Conservation (phyloP, 306 rosid genomes). For the Calophaca sinica region DNA sequence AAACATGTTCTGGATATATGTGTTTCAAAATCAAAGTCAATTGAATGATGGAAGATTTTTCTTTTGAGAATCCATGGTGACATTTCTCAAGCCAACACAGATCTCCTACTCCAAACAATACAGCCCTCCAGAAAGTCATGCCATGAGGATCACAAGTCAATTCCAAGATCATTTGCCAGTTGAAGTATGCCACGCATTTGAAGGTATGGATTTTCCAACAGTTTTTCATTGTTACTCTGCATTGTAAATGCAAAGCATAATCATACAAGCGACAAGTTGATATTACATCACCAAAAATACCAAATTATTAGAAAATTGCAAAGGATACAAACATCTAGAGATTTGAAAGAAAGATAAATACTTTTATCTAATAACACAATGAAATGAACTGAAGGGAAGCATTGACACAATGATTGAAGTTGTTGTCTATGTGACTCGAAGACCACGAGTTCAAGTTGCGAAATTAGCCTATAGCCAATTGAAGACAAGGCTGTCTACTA, state of each 20-base stretch:
- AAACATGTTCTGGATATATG: slow-evolving; percentile 46
- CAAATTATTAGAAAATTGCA: slow-evolving; percentile 25
- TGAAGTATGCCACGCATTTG: slow-evolving; percentile 99
- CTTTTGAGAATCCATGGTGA: slow-evolving; percentile 42
- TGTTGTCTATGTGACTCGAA: not conserved
- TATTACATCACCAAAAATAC: slow-evolving; percentile 31
- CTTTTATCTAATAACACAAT: slow-evolving; percentile 26
- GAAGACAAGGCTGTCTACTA: no score
- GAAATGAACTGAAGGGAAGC: not conserved
- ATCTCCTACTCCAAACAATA: slow-evolving; percentile 52
- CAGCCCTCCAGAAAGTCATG: slow-evolving; percentile 52
- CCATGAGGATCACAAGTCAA: slow-evolving; percentile 64
- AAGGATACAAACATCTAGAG: slow-evolving; percentile 36
- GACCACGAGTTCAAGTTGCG: not conserved
- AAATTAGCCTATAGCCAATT: not conserved
- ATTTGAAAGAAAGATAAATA: slow-evolving; percentile 21
- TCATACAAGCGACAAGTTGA: slow-evolving; percentile 34
- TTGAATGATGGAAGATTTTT: slow-evolving; percentile 36
- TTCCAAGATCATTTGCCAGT: slow-evolving; percentile 90
- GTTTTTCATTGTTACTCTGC: slow-evolving; percentile 96
- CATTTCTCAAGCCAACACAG: slow-evolving; percentile 42
- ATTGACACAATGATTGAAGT: not conserved
- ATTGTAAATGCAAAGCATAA: slow-evolving; percentile 48
- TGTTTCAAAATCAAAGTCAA: slow-evolving; percentile 45
- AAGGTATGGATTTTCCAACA: slow-evolving; percentile 98